These are phyloP conservation scores for Paramyrothecium sp. DNA, from an alignment of 2,329 filamentous ascomycete genomes.

Conservation along the genomic window DNA sequence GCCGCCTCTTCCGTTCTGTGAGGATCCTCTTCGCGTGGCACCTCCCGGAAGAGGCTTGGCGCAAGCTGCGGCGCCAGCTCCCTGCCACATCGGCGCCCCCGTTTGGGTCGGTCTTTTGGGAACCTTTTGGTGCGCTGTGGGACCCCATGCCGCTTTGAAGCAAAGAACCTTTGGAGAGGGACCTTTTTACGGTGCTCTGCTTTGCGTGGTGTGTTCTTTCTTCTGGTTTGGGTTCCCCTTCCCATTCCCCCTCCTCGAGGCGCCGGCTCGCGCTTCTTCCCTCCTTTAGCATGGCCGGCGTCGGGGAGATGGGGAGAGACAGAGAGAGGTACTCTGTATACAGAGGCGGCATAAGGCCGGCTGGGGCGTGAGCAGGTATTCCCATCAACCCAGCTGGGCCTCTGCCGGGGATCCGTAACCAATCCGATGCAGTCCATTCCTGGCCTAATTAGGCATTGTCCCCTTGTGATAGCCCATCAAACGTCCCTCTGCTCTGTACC, in stretches of 20 bases:
- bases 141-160: neutral
- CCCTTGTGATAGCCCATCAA: neutral
- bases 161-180: neutral
- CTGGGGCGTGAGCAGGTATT: neutral
- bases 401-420: neutral
- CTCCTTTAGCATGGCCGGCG: too few species aligned
- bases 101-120: neutral
- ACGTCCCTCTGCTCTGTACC: neutral
- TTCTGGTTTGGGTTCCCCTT: too few species aligned
- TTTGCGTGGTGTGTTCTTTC: too few species aligned
- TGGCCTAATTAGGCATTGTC: too few species aligned
- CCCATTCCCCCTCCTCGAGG: neutral
- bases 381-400: neutral
- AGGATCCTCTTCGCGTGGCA: conserved; percentile 10
- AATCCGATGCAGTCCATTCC: too few species aligned
- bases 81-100: neutral
- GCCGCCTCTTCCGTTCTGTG: neutral
- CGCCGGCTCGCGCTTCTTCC: neutral
- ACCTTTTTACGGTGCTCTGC: too few species aligned
- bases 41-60: conserved; percentile 18
- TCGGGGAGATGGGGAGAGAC: too few species aligned
- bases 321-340: too few species aligned
- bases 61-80: conserved; percentile 11
- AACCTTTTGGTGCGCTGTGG: neutral
- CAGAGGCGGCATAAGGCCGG: too few species aligned